phyloP scores from a whole-genome alignment of 768 basidiomycete species.

The Mycena indigotica region DNA sequence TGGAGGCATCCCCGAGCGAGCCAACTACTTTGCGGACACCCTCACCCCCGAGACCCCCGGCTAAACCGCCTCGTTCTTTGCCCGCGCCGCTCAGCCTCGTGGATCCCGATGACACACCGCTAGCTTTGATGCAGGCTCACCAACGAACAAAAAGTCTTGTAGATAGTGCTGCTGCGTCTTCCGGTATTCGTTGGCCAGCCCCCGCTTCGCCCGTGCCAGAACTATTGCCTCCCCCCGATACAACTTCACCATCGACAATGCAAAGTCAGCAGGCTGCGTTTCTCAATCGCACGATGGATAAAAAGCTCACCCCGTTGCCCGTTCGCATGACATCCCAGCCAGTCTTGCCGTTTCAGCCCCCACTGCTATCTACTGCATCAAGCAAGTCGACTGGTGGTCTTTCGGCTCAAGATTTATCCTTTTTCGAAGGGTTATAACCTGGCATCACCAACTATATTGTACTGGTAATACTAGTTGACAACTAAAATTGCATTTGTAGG shows the following conservation, averaged over 20 bases:
- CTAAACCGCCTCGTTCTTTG: slow-evolving; percentile 30
- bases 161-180: slow-evolving; percentile 54
- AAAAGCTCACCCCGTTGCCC: not conserved
- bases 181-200: slow-evolving; percentile 46
- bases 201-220: slow-evolving; percentile 51
- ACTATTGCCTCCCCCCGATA: slow-evolving; percentile 39
- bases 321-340: slow-evolving; percentile 14
- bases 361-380: slow-evolving; percentile 2
- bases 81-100: slow-evolving; percentile 15
- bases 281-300: slow-evolving; percentile 15
- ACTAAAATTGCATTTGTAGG: not conserved
- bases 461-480: too few species aligned
- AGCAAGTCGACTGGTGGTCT: slow-evolving; percentile 51
- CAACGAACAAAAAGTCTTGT: slow-evolving; percentile 48
- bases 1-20: slow-evolving; percentile 25
- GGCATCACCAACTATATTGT: too few species aligned
- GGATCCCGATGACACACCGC: slow-evolving; percentile 18
- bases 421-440: slow-evolving; percentile 74
- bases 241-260: slow-evolving; percentile 32
- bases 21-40: slow-evolving; percentile 44
- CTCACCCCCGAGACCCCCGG: slow-evolving; percentile 48
- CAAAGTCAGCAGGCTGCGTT: slow-evolving; percentile 31
- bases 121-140: slow-evolving; percentile 15
- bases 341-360: slow-evolving; percentile 11
- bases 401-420: slow-evolving; percentile 83